phyloP scores from a whole-genome alignment of 306 rosid genomes.

The Inga oerstediana region DNA sequence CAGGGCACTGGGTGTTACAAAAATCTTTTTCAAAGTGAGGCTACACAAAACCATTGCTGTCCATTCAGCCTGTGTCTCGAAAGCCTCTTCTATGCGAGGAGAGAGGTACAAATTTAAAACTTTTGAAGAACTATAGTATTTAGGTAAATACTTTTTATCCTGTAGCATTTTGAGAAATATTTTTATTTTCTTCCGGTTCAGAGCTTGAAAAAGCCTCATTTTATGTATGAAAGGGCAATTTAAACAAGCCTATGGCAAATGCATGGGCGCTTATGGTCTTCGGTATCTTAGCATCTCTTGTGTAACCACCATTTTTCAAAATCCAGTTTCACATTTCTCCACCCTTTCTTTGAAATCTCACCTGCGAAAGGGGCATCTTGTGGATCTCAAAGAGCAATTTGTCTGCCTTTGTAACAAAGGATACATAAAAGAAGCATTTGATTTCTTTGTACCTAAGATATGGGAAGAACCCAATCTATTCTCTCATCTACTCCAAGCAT shows the following conservation, averaged over 20 bases:
- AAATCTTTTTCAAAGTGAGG: too few relatives aligned
- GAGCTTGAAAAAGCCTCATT: neutral
- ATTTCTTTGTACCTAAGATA: conserved; percentile 48
- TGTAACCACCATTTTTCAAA: conserved; percentile 26
- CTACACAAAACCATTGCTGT: too few relatives aligned
- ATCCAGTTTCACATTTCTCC: conserved; percentile 39
- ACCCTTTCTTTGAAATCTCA: conserved; percentile 34
- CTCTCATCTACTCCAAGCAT: conserved; percentile 74
- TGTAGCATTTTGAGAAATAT: neutral
- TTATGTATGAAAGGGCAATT: neutral
- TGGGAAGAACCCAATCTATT: conserved; percentile 72
- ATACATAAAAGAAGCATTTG: conserved; percentile 59
- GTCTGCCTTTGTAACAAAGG: conserved; percentile 59
- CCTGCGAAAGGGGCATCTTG: conserved; percentile 27
- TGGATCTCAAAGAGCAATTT: conserved; percentile 38
- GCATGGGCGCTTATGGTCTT: conserved; percentile 54
- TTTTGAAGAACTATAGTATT: neutral
- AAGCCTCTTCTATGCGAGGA: neutral
- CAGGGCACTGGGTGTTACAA: too few relatives aligned
- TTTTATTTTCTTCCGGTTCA: neutral
- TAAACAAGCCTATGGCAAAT: neutral
- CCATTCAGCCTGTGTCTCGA: too few relatives aligned
- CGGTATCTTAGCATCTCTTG: conserved; percentile 33
- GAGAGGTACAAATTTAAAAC: neutral
- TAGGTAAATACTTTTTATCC: neutral